These are phyloP conservation scores for Hygrophila difformis DNA, from an alignment of 257 asterid genomes.

Conservation along the genomic window DNA sequence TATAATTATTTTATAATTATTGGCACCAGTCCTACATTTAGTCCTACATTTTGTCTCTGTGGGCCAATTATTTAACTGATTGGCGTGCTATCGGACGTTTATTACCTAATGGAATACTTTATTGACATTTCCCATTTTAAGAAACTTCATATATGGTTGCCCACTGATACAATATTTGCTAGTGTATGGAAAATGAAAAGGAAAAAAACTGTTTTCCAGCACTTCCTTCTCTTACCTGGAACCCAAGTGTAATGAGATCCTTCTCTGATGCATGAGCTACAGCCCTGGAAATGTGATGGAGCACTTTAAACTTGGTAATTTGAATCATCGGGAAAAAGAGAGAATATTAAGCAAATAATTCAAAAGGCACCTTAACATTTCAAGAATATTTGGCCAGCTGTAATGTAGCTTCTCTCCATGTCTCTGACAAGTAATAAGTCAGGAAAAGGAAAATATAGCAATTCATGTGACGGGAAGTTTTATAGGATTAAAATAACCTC, in stretches of 20 bases:
- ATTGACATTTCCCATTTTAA: too few relatives aligned
- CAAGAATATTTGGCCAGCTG: slow-evolving; percentile 90
- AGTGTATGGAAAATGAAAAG: not conserved
- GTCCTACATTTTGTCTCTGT: too few relatives aligned
- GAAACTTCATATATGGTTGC: too few relatives aligned
- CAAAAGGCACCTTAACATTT: slow-evolving; percentile 57
- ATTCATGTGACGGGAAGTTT: slow-evolving; percentile 6
- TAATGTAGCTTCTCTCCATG: slow-evolving; percentile 86
- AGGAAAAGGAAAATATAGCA: slow-evolving; percentile 17
- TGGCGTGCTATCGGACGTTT: too few relatives aligned
- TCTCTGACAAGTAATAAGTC: slow-evolving; percentile 52
- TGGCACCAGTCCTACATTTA: too few relatives aligned
- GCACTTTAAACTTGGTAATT: slow-evolving; percentile 11
- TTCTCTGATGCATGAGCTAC: slow-evolving; percentile 82
- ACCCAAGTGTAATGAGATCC: slow-evolving; percentile 86
- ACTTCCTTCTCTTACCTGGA: slow-evolving; percentile 67
- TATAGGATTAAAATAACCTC: slow-evolving; percentile 43
- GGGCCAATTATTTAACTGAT: too few relatives aligned
- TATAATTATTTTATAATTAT: too few relatives aligned
- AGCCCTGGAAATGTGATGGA: slow-evolving; percentile 49
- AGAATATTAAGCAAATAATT: slow-evolving; percentile 5
- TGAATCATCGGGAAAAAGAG: slow-evolving; percentile 15
- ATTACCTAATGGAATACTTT: too few relatives aligned
- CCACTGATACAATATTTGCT: too few relatives aligned
- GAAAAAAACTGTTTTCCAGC: not conserved